Evolutionary conservation across 495 filamentous ascomycete species (phyloP).

Genomic region (Pyrenula aspistea): DNA sequence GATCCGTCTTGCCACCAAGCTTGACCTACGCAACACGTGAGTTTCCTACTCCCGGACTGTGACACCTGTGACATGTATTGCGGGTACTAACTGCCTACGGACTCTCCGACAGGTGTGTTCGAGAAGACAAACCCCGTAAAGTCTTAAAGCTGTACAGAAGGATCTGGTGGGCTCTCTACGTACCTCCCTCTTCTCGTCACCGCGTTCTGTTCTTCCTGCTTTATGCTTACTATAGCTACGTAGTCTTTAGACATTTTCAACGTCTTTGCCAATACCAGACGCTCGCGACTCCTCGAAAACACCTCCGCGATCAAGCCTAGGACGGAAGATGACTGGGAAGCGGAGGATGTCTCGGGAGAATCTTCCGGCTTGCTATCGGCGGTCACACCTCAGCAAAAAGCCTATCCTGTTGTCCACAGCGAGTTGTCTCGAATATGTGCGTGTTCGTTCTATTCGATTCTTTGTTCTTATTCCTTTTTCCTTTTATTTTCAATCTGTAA

Average conservation of each 20-base stretch:
- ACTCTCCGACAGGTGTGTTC: constrained; percentile 4
- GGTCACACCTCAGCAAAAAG: constrained; percentile 7
- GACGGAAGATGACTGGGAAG: constrained; percentile 9
- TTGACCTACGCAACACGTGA: constrained; percentile 3
- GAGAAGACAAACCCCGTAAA: constrained; percentile 6
- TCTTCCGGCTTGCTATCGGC: constrained; percentile 6
- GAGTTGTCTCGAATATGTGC: constrained; percentile 8
- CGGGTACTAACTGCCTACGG: constrained; percentile 5
- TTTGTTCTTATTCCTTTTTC: constrained; percentile 4
- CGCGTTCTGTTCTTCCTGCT: constrained; percentile 4
- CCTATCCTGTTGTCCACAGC: constrained; percentile 7
- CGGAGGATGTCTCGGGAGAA: constrained; percentile 5
- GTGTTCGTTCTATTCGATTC: constrained; percentile 5
- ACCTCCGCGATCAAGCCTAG: constrained; percentile 7
- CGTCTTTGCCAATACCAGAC: constrained; percentile 9
- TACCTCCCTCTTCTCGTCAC: constrained; percentile 4
- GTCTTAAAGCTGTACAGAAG: constrained; percentile 8
- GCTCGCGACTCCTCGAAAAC: constrained; percentile 6
- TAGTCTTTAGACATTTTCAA: constrained; percentile 8
- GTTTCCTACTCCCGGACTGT: constrained; percentile 1
- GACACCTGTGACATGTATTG: constrained; percentile 3
- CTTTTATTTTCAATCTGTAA: neutral
- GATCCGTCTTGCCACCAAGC: constrained; percentile 9
- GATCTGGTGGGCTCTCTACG: constrained; percentile 9
- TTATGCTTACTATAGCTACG: constrained; percentile 7